Evolutionary conservation across 2,329 filamentous ascomycete species (phyloP), one percentile per base, ranked within the genome.

Genomic region (Cercospora sp.): DNA sequence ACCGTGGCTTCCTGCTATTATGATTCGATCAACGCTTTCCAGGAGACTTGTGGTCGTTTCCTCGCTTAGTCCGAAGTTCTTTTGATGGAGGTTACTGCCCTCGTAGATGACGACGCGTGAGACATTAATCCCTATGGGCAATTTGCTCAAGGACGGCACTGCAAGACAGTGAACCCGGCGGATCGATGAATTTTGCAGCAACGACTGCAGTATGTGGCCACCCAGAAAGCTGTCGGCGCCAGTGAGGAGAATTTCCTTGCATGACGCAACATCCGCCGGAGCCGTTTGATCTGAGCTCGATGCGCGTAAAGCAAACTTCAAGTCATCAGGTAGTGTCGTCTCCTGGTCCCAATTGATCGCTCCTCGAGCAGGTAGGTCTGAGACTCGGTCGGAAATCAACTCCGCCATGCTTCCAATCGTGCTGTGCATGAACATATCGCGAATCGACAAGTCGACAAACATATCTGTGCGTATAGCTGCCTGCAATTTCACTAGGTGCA

Each of bases 161-260:
- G 83, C 83, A 9, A 86, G 57, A 67, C 83, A 85, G 71, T 84
- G 80, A 1, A 87, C 73, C 12, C 73, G 75, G 1, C 64, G 31
- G 0, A 86, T 76, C 0, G 65, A 61, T 0, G 71, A 39, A 4
- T 79, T 64, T 3, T 73, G 65, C 0, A 80, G 61, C 1, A 87
- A 78, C 1, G 73, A 67, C 4, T 68, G 60, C 1, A 85, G 73
- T 23, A 86, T 64, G 8, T 79, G 66, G 3, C 70, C 62, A 5
- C 79, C 82, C 1, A 86, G 72, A 61, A 81, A 83, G 0, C 80
- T 81, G 1, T 79, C 79, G 1, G 79, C 75, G 1, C 82, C 82
- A 0, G 81, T 84, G 2, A 83, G 64, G 3, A 82, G 69, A 16
- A 77, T 63, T 20, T 67, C 67, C 1, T 8, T 59, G 30, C 23